phyloP scores from a whole-genome alignment of 1,284 basidiomycete genomes.

The Cutaneotrichosporon curvatum region DNA sequence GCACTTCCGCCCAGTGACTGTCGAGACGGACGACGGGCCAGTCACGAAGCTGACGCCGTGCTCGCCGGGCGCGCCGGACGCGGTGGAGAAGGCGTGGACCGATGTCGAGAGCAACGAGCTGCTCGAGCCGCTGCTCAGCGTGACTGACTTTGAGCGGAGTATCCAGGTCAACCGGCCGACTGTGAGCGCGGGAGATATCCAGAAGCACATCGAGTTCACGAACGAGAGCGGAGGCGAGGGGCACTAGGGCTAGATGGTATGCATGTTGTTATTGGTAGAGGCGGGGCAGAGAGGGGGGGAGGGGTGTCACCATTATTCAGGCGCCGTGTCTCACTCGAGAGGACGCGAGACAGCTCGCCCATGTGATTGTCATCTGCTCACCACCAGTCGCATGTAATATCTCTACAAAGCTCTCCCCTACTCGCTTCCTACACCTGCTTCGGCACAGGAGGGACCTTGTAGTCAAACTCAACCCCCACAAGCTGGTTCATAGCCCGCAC shows the following conservation, averaged over 20 bases:
- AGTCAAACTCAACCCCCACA: no score
- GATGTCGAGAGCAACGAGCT: constrained; percentile 85
- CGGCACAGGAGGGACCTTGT: no score
- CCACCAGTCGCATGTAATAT: no score
- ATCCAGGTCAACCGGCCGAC: constrained; percentile 79
- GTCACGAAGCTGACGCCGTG: constrained; percentile 77
- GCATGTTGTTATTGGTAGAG: not conserved
- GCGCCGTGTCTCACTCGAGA: no score
- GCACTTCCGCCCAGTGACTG: constrained; percentile 68
- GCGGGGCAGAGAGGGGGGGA: no score
- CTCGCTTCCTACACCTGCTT: no score
- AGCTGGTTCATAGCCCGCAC: not conserved
- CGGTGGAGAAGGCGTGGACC: constrained; percentile 87
- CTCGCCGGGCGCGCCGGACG: constrained; percentile 82
- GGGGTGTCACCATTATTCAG: no score
- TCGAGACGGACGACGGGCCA: constrained; percentile 44
- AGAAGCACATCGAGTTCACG: constrained; percentile 86
- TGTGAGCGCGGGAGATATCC: constrained; percentile 81
- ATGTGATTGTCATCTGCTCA: no score
- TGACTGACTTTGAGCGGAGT: constrained; percentile 80
- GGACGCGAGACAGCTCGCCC: no score
- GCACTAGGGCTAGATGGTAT: not conserved
- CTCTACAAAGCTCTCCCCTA: no score
- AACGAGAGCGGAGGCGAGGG: constrained; percentile 55
- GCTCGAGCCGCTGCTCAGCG: constrained; percentile 69